phyloP scores from a whole-genome alignment of 2,329 filamentous ascomycete species.

The Zasmidium citrigriseum region DNA sequence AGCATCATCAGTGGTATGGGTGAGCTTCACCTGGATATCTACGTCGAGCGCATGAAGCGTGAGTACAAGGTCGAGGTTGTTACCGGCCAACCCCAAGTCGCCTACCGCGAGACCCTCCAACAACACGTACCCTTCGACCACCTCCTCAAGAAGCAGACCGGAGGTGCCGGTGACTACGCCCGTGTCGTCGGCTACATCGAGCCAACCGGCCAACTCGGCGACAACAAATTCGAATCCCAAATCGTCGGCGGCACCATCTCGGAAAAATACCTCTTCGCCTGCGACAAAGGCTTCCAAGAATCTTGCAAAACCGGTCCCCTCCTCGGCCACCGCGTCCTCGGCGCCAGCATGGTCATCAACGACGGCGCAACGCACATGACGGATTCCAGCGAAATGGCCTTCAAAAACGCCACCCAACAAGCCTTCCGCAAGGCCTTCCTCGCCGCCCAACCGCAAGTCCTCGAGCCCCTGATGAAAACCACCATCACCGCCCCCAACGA shows the following conservation, averaged over 20 bases:
- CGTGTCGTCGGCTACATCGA: constrained; percentile 91
- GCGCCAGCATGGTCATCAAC: constrained; percentile 86
- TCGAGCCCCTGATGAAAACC: constrained; percentile 98
- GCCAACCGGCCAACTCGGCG: constrained; percentile 70
- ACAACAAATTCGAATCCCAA: constrained; percentile 83
- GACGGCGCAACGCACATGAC: constrained; percentile 97
- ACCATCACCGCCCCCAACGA: constrained; percentile 93
- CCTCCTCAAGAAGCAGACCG: constrained; percentile 90
- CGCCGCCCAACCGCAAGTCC: constrained; percentile 75
- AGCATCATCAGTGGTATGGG: constrained; percentile 99
- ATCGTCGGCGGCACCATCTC: constrained; percentile 88
- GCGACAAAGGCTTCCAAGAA: constrained; percentile 88
- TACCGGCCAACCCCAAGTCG: constrained; percentile 95
- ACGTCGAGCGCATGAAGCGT: constrained; percentile 92
- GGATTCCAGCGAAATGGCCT: constrained; percentile 94
- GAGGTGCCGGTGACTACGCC: constrained; percentile 93
- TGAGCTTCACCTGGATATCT: constrained; percentile 94
- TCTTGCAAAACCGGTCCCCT: constrained; percentile 85
- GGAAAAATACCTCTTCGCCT: constrained; percentile 93
- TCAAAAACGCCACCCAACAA: constrained; percentile 91
- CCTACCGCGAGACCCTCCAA: constrained; percentile 92
- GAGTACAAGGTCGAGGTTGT: constrained; percentile 96
- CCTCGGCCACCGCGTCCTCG: constrained; percentile 89
- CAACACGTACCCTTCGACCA: constrained; percentile 83
- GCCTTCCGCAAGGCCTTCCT: constrained; percentile 94